Evolutionary conservation across 441 rosid genomes (phyloP).

Genomic region (Erodium trifolium): DNA sequence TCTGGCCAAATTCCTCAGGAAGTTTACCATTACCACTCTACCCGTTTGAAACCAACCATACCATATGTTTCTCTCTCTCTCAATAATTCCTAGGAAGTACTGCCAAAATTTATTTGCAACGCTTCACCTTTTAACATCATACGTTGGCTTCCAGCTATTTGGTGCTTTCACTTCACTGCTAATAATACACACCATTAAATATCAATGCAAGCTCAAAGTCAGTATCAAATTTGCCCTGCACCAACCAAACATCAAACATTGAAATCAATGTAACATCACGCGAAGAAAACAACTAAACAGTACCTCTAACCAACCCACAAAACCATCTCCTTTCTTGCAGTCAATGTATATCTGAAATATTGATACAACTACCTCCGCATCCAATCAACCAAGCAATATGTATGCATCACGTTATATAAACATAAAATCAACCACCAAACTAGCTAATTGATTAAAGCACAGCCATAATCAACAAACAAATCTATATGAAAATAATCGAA

Average conservation of each 20-base stretch:
- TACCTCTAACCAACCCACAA: slow-evolving; percentile 16
- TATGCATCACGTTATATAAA: background rate
- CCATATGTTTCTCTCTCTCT: slow-evolving; percentile 16
- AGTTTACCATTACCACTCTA: slow-evolving; percentile 15
- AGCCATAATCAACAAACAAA: slow-evolving; percentile 8
- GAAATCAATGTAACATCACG: background rate
- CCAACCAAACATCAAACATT: slow-evolving; percentile 15
- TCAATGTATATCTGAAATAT: background rate
- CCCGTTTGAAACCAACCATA: slow-evolving; percentile 9
- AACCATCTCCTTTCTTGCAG: background rate
- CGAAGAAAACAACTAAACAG: background rate
- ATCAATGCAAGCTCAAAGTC: slow-evolving; percentile 26
- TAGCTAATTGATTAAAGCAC: slow-evolving; percentile 1
- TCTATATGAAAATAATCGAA: background rate
- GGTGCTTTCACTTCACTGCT: slow-evolving; percentile 9
- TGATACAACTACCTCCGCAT: background rate
- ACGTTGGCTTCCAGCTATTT: slow-evolving; percentile 36
- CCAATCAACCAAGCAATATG: background rate
- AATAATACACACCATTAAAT: slow-evolving; percentile 17
- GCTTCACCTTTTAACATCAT: slow-evolving; percentile 24
- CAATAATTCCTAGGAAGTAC: slow-evolving; percentile 24
- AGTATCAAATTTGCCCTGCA: slow-evolving; percentile 30
- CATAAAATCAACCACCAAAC: slow-evolving; percentile 2
- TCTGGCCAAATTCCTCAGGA: slow-evolving; percentile 17
- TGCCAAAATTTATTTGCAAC: slow-evolving; percentile 15